Evolutionary conservation across 2,329 filamentous ascomycete genomes (phyloP).

Genomic region (Aurifilum marmelostoma): DNA sequence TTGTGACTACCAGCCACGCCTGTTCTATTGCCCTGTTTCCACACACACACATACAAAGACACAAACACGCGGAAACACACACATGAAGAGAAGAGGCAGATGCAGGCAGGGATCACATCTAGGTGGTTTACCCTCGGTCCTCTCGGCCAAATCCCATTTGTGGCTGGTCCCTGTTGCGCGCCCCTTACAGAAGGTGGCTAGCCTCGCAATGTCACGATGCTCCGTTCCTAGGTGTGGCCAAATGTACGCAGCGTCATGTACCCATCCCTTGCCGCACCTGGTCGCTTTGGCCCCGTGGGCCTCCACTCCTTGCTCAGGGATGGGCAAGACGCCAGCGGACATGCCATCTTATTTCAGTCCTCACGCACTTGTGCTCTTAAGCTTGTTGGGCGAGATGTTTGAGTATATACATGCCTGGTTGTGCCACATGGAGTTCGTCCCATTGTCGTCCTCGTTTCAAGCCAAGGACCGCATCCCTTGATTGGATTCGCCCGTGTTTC

Average conservation of each 20-base stretch:
- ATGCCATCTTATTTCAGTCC: background rate
- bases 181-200: conserved; percentile 21
- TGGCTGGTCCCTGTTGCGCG: conserved; percentile 11
- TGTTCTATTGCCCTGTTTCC: conserved; percentile 4
- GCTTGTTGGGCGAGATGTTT: background rate
- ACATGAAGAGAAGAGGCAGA: conserved; percentile 7
- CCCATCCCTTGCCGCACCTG: conserved; percentile 22
- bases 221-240: conserved; percentile 15
- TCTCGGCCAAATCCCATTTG: conserved; percentile 20
- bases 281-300: conserved; percentile 12
- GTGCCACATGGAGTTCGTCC: conserved; percentile 23
- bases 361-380: background rate
- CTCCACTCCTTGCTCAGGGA: conserved; percentile 12
- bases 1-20: conserved; percentile 6
- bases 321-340: conserved; percentile 16
- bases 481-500: conserved; percentile 18
- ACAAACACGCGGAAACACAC: background rate
- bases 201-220: conserved; percentile 24
- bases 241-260: background rate
- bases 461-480: conserved; percentile 1
- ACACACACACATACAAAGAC: conserved; percentile 7
- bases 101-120: conserved; percentile 13
- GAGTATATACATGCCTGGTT: conserved; percentile 23
- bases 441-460: conserved; percentile 13
- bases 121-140: background rate